phyloP scores from a whole-genome alignment of 176 grass and related monocot species.

The Dactylis glomerata region DNA sequence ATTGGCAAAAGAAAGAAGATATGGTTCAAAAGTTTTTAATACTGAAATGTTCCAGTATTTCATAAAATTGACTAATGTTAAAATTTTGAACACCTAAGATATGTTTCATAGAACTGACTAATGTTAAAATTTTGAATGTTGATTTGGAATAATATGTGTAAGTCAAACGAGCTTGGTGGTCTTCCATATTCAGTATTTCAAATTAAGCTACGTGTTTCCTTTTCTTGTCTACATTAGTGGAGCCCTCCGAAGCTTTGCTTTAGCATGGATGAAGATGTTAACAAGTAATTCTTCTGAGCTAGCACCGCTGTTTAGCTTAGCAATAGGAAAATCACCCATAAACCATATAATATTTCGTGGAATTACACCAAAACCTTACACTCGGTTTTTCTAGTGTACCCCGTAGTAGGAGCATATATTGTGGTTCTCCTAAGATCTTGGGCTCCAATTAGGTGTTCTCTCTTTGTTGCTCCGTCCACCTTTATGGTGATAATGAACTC shows the following conservation, averaged over 20 bases:
- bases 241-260: not conserved
- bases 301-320: not conserved
- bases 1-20: not conserved
- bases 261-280: not conserved
- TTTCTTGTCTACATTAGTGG: not conserved
- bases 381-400: not conserved
- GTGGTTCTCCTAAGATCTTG: not conserved
- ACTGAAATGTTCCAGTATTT: not conserved
- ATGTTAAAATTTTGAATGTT: not conserved
- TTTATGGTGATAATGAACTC: no score
- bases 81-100: not conserved
- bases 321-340: not conserved
- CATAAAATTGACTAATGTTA: not conserved
- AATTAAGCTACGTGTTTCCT: not conserved
- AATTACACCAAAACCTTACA: not conserved
- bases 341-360: not conserved
- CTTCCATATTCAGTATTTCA: not conserved
- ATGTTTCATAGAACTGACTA: not conserved
- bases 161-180: not conserved
- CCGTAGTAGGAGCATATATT: not conserved
- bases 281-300: not conserved
- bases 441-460: not conserved
- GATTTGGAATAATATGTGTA: not conserved
- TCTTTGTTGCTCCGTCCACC: not conserved
- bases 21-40: not conserved